These are phyloP conservation scores for Penicillium turbatum DNA, from an alignment of 495 filamentous ascomycete species.

Conservation along the genomic window DNA sequence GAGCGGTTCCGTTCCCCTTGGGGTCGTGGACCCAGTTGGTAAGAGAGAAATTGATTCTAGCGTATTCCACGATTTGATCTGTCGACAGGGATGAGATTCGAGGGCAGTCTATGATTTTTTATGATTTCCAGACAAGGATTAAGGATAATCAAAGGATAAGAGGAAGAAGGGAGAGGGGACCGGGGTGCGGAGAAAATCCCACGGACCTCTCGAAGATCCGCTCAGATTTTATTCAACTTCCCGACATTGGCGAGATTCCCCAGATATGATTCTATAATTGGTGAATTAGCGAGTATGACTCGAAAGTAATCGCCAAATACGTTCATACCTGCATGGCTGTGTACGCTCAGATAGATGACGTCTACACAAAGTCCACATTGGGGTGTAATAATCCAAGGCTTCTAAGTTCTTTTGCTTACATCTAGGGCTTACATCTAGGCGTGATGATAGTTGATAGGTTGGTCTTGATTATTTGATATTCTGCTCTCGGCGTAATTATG, in stretches of 20 bases:
- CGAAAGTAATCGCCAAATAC: neutral
- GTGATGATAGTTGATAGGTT: neutral
- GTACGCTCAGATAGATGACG: constrained; percentile 3
- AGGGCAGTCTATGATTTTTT: neutral
- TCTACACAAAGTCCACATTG: too few species aligned
- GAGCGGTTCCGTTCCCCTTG: constrained; percentile 5
- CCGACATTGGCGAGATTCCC: neutral
- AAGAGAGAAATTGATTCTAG: constrained; percentile 9
- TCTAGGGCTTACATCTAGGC: too few species aligned
- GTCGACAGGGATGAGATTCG: neutral
- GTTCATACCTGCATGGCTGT: neutral
- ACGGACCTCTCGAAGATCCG: neutral
- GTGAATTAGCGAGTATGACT: neutral
- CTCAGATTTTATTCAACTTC: neutral
- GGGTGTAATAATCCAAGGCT: too few species aligned
- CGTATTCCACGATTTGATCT: constrained; percentile 14
- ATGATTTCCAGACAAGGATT: neutral
- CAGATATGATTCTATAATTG: neutral
- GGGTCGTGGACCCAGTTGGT: constrained; percentile 9
- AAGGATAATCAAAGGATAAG: constrained; percentile 9
- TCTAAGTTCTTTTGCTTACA: too few species aligned
- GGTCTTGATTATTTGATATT: neutral
- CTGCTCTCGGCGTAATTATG: neutral
- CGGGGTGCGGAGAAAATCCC: neutral
- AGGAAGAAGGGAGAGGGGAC: neutral